Base-by-base conservation (phyloP, 2,329 filamentous ascomycete genomes). In the Stachybotrys chlorohalonatus region DNA sequence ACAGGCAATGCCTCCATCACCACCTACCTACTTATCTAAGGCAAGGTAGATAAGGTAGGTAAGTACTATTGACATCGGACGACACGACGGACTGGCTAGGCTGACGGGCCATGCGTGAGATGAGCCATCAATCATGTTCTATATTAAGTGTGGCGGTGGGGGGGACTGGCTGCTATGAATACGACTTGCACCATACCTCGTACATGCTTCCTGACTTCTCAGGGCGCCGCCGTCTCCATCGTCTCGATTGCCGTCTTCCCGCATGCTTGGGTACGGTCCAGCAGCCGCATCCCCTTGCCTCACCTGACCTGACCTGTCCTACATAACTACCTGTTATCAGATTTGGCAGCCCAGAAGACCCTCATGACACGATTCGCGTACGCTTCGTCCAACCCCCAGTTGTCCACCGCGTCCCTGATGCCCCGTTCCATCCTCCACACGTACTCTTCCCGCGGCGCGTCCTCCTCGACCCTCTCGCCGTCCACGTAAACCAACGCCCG, bases 401-500 rank as follows among this genome's bases (percentile, higher is more conserved):
- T 69, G 57, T 62, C 63, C 15, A 80, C 57, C 31, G 81, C 84
- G 69, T 89, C 84, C 36, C 69, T 59, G 31, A 88, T 82, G 1
- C 82, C 85, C 58, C 66, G 68, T 64, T 87, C 85, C 81, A 89
- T 86, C 31, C 84, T 68, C 48, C 68, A 73, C 7, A 87, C 68
- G 62, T 87, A 88, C 70, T 87, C 85, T 2, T 72, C 61, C 61
- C 70, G 69, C 3, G 82, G 78, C 48, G 48, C 55, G n/a, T 68
- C 70, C 30, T 73, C 71, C 17, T 54, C 59, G 0, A 68, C 64
- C 24, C 74, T 59, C 49, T 73, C 56, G 48, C 69, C 68, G 61
- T 87, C 80, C 42, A 87, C 75, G 55, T 88, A 89, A 3, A 84
- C 79, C 53, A 88, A 68, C 65, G 80, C 78, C 49, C 57, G 59